Base-by-base conservation (phyloP, 2,329 filamentous ascomycete genomes). In the Xylogone sp. region DNA sequence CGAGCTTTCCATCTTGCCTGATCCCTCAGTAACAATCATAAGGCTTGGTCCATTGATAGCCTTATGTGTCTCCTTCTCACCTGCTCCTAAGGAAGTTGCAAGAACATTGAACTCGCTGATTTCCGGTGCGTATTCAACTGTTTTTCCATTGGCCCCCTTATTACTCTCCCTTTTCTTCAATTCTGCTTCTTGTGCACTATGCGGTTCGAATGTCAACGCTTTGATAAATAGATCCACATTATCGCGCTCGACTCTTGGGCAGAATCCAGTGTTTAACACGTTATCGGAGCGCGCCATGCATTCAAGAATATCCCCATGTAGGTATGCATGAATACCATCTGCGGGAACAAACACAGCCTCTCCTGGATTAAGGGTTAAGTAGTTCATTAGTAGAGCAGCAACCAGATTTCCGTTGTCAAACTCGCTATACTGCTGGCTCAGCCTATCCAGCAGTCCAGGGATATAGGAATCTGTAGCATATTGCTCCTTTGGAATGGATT, bases 241-340 rank as follows among this genome's bases (percentile, higher is more conserved):
- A 61, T 88, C 78, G 12, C 85, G 75, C 45, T 88, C 82, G 0
- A 81, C 78, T 1, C 74, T 74, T 0, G 87, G 86, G 58, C 86
- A 90, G 72, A 92, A 89, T 0, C 87, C 87, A 0, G 81, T 82
- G 66, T 88, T 88, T 46, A 91, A 73, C 2, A 91, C 86, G 58
- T 97, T 97, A 78, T 97, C 93, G n/a, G 89, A 95, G 6, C 90
- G 87, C 0, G 93, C 93, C 93, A 97, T 97, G 77, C 93, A 97
- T 72, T 97, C 93, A 67, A 97, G 90, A 60, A 97, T 96, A 65
- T 97, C 92, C 50, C 89, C 89, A 1, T 85, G 89, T 39, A 94
- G 74, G 70, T 97, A 97, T 48, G 93, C 93, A 68, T 97, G 93
- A 63, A 97, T 97, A 64, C 97, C 93, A 65, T 97, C 92, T 7